These are phyloP conservation scores for Rhizophagus prolifer DNA, from an alignment of 192 early-diverging fungal genomes.

Conservation along the genomic window DNA sequence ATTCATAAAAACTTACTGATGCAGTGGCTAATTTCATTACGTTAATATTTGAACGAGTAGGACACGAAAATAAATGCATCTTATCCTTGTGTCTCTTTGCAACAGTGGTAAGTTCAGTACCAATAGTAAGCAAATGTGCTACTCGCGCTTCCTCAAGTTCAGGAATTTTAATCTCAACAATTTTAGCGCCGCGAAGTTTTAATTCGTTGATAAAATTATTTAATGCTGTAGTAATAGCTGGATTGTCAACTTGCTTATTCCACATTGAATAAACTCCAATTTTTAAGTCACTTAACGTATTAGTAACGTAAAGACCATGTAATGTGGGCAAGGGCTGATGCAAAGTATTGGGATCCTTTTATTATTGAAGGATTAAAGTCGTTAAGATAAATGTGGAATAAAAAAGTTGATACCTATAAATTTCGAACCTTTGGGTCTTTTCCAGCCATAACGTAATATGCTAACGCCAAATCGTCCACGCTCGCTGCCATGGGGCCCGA, in stretches of 20 bases:
- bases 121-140: conserved; percentile 67
- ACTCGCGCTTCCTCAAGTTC: conserved; percentile 54
- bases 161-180: conserved; percentile 63
- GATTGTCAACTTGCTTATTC: conserved; percentile 45
- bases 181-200: conserved; percentile 52
- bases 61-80: not conserved
- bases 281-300: conserved; percentile 47
- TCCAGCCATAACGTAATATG: conserved; percentile 64
- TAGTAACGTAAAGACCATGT: conserved; percentile 24
- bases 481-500: conserved; percentile 70
- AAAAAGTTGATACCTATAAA: not conserved
- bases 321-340: conserved; percentile 54
- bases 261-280: conserved; percentile 59
- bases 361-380: not conserved
- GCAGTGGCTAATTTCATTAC: not conserved
- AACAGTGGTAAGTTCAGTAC: conserved; percentile 49
- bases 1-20: not conserved
- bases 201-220: conserved; percentile 38
- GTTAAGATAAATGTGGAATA: not conserved
- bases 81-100: not conserved
- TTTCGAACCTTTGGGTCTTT: conserved; percentile 44
- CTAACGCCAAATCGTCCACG: conserved; percentile 65
- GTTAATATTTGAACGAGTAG: not conserved
- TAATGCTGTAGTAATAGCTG: conserved; percentile 33
- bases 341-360: conserved; percentile 46